A percentile compares a stretch with the other conserved stretches of the same genome.
phyloP scores from a whole-genome alignment of 2,329 filamentous ascomycete species.

The Hysterium pulicare region DNA sequence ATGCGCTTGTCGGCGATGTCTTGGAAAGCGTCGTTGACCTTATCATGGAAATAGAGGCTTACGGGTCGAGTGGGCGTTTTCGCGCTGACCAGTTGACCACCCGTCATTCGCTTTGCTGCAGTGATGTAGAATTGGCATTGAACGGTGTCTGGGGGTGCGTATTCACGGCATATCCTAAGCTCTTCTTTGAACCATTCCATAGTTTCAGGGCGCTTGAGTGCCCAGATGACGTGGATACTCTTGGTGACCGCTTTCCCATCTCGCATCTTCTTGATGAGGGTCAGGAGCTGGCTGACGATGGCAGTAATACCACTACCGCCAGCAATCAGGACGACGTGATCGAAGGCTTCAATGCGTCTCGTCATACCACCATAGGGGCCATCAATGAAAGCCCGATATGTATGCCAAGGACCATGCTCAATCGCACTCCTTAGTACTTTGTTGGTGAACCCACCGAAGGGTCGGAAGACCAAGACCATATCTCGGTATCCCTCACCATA shows the following conservation, averaged over 20 bases:
- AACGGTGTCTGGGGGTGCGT: conserved; percentile 81
- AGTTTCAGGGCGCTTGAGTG: conserved; percentile 82
- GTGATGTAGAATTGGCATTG: conserved; percentile 96
- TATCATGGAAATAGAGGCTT: conserved; percentile 76
- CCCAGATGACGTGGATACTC: conserved; percentile 90
- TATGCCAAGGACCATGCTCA: conserved; percentile 83
- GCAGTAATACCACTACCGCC: conserved; percentile 94
- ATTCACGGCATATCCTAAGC: conserved; percentile 84
- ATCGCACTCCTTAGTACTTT: conserved; percentile 79
- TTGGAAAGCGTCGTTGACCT: conserved; percentile 81
- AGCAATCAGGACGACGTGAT: conserved; percentile 88
- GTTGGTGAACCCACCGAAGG: conserved; percentile 85
- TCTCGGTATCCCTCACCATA: conserved; percentile 87
- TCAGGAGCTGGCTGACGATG: conserved; percentile 83
- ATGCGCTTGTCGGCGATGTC: conserved; percentile 73
- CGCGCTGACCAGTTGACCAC: conserved; percentile 51
- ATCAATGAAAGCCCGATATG: conserved; percentile 87
- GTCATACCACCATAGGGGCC: conserved; percentile 95
- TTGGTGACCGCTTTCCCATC: conserved; percentile 92
- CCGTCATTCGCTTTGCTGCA: conserved; percentile 58
- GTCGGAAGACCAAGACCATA: conserved; percentile 86
- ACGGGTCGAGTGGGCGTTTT: conserved; percentile 56
- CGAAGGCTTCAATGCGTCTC: conserved; percentile 83
- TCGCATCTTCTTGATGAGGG: conserved; percentile 94
- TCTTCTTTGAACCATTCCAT: conserved; percentile 99